These are phyloP conservation scores for Aureobasidium sp. DNA, from an alignment of 2,329 filamentous ascomycete genomes.

Conservation along the genomic window DNA sequence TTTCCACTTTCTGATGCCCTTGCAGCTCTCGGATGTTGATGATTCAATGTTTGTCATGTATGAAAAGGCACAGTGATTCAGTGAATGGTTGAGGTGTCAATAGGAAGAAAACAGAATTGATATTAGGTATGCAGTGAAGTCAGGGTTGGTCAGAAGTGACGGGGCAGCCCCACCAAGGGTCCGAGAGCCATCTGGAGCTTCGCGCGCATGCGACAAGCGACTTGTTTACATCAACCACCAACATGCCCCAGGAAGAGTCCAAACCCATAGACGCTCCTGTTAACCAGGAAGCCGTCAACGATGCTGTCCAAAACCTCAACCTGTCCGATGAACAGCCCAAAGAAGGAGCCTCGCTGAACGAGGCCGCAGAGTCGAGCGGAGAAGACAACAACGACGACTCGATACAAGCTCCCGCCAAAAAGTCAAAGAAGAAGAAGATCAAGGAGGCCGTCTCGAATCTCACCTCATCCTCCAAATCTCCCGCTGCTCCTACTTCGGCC, in stretches of 20 bases:
- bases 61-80: neutral
- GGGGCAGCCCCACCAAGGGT: neutral
- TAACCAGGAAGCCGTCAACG: conserved; percentile 40
- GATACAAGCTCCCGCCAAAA: conserved; percentile 44
- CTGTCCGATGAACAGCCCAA: conserved; percentile 23
- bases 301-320: conserved; percentile 38
- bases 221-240: neutral
- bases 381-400: neutral
- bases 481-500: conserved; percentile 13
- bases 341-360: conserved; percentile 18
- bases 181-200: neutral
- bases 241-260: conserved; percentile 51
- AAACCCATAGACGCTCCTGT: conserved; percentile 49
- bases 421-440: conserved; percentile 52
- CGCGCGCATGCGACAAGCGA: neutral
- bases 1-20: neutral
- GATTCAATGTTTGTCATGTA: neutral
- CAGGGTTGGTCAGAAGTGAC: too few species aligned
- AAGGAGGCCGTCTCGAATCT: conserved; percentile 25
- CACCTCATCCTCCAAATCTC: conserved; percentile 8
- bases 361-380: neutral
- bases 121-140: too few species aligned
- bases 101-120: too few species aligned
- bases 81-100: too few species aligned
- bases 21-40: neutral